Percentiles rank a stretch among this genome's conserved stretches.
Evolutionary conservation across 345 rosid genomes (phyloP).

Genomic region (Camelina laxa): DNA sequence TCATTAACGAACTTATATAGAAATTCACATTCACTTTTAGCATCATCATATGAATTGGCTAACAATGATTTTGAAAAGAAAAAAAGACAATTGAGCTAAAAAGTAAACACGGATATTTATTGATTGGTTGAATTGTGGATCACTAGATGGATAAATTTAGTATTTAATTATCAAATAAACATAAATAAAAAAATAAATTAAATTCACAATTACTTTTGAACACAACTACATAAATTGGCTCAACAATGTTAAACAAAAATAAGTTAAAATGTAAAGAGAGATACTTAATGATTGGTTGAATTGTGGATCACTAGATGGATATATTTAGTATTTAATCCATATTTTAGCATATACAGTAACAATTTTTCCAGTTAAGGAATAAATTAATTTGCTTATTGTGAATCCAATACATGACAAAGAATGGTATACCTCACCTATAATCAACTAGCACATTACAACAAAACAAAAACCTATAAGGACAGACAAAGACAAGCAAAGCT

Average conservation of each 20-base stretch:
- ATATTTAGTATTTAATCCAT: not conserved
- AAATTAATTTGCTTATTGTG: not conserved
- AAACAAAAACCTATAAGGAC: slow-evolving; percentile 21
- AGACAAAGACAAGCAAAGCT: slow-evolving; percentile 35
- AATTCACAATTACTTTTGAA: not conserved
- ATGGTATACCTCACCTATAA: slow-evolving; percentile 46
- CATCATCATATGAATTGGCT: not conserved
- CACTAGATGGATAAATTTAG: not conserved
- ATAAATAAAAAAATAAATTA: no score
- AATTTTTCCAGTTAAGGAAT: not conserved
- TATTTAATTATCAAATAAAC: not conserved
- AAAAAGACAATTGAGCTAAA: not conserved
- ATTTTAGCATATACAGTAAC: not conserved
- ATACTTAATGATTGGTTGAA: not conserved
- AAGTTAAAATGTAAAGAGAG: not conserved
- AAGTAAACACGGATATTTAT: not conserved
- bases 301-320: not conserved
- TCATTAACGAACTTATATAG: not conserved
- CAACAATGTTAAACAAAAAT: no score
- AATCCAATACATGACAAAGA: slow-evolving; percentile 31
- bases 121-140: not conserved
- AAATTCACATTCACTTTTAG: not conserved
- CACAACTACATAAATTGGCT: not conserved
- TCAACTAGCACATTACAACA: not conserved
- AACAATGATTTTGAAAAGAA: not conserved